Evolutionary conservation across 495 filamentous ascomycete genomes (phyloP).

Genomic region (Aspergillus saccharolyticus): DNA sequence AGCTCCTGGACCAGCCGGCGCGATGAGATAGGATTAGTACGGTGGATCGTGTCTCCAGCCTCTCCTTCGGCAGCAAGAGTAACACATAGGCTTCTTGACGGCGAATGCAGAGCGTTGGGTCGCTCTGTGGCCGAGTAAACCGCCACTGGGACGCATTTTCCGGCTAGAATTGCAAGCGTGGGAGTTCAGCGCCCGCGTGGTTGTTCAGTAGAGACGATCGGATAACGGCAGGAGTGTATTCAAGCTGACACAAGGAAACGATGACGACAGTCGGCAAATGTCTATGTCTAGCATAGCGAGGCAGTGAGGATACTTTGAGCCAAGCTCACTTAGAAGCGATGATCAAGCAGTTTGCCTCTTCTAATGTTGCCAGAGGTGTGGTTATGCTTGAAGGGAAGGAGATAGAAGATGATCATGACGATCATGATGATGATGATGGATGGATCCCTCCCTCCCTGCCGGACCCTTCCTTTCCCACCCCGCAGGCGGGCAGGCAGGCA

Average conservation of each 20-base stretch:
- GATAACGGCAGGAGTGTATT: conserved; percentile 16
- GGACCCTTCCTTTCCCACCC: no score
- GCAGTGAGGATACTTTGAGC: neutral
- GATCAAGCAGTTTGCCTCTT: neutral
- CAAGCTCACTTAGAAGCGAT: neutral
- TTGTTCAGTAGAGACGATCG: conserved; percentile 11
- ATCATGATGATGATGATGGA: neutral
- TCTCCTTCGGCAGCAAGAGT: conserved; percentile 12
- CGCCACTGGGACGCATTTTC: conserved; percentile 5
- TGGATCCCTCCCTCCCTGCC: no score
- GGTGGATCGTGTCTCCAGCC: conserved; percentile 17
- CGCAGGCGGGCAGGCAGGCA: no score
- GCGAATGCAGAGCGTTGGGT: conserved; percentile 4
- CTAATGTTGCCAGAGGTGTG: neutral
- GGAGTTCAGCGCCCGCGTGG: conserved; percentile 16
- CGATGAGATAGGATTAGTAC: conserved; percentile 16
- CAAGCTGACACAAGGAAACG: conserved; percentile 9
- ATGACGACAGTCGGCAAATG: conserved; percentile 22
- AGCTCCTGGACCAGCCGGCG: conserved; percentile 19
- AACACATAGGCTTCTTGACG: conserved; percentile 8
- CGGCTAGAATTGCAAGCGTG: conserved; percentile 9
- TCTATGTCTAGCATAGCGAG: conserved; percentile 7
- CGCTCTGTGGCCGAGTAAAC: conserved; percentile 11
- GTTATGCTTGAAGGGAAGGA: neutral
- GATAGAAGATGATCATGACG: neutral